A percentile compares a stretch with the other conserved stretches of the same genome.
Evolutionary conservation across 352 stramenopile species (phyloP).

Genomic region (Phytophthora boehmeriae): DNA sequence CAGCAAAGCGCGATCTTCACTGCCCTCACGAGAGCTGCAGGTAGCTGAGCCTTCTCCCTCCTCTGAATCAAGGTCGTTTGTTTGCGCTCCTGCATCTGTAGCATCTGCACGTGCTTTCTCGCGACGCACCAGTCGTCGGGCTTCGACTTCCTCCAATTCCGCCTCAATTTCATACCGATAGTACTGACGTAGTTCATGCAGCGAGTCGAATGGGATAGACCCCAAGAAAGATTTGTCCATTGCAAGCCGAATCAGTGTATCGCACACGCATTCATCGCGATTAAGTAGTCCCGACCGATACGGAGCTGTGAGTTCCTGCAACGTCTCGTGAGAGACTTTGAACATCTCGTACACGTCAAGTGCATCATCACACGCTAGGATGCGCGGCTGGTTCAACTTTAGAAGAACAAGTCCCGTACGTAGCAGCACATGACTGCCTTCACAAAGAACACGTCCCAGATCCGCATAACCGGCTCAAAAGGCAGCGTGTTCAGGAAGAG

Average conservation of each 20-base stretch:
- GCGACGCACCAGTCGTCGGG: conserved; percentile 28
- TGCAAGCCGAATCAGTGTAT: conserved; percentile 76
- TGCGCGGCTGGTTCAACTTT: conserved; percentile 75
- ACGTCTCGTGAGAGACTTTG: conserved; percentile 69
- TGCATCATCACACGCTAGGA: conserved; percentile 74
- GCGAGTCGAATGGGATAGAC: conserved; percentile 71
- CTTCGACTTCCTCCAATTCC: conserved; percentile 54
- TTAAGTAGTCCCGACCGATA: conserved; percentile 65
- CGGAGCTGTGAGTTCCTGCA: conserved; percentile 62
- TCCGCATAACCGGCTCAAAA: conserved; percentile 86
- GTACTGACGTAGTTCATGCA: conserved; percentile 74
- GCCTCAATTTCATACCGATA: conserved; percentile 66
- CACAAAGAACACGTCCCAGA: conserved; percentile 93
- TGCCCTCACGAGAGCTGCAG: conserved; percentile 22
- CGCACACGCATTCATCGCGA: conserved; percentile 83
- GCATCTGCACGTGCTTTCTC: conserved; percentile 2
- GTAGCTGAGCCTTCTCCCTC: conserved; percentile 24
- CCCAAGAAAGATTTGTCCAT: conserved; percentile 88
- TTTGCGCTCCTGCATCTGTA: background rate
- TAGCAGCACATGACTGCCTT: conserved; percentile 89
- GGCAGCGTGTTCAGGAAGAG: conserved; percentile 93
- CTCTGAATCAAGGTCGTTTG: background rate
- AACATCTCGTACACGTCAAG: conserved; percentile 88
- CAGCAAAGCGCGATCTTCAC: conserved; percentile 7
- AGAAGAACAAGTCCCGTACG: conserved; percentile 84